Conservation (phyloP, 169 alveolate genomes). For the Plasmodium coatneyi region DNA sequence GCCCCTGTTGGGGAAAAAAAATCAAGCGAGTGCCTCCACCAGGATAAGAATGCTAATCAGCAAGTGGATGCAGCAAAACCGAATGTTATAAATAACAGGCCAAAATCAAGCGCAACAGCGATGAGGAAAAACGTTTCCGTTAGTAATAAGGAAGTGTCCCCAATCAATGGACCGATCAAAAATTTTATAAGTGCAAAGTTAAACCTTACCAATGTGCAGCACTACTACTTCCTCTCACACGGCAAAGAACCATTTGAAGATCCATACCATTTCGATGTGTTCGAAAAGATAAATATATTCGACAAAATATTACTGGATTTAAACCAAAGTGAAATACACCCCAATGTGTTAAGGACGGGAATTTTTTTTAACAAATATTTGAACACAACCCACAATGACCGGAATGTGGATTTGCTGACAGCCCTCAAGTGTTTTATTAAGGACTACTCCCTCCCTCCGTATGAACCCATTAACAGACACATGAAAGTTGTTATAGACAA, state of each 20-base stretch:
- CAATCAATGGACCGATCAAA: constrained; percentile 1
- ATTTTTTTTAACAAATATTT: constrained; percentile 77
- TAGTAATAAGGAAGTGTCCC: neutral
- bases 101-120: neutral
- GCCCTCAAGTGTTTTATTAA: constrained; percentile 80
- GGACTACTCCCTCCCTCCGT: constrained; percentile 80
- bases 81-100: neutral
- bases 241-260: constrained; percentile 19
- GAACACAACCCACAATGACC: constrained; percentile 76
- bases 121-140: neutral
- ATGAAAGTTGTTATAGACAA: constrained; percentile 78
- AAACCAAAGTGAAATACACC: constrained; percentile 78
- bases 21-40: neutral
- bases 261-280: constrained; percentile 46
- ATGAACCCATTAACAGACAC: constrained; percentile 79
- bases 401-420: constrained; percentile 77
- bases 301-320: constrained; percentile 69
- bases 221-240: constrained; percentile 48
- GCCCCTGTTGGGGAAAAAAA: neutral
- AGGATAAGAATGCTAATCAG: neutral
- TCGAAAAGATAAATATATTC: constrained; percentile 63
- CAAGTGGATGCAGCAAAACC: constrained; percentile 4
- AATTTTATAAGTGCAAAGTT: constrained; percentile 31
- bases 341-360: constrained; percentile 81
- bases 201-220: constrained; percentile 20